Conservation (phyloP, 75 land plant species). For the Gnetum montanum region DNA sequence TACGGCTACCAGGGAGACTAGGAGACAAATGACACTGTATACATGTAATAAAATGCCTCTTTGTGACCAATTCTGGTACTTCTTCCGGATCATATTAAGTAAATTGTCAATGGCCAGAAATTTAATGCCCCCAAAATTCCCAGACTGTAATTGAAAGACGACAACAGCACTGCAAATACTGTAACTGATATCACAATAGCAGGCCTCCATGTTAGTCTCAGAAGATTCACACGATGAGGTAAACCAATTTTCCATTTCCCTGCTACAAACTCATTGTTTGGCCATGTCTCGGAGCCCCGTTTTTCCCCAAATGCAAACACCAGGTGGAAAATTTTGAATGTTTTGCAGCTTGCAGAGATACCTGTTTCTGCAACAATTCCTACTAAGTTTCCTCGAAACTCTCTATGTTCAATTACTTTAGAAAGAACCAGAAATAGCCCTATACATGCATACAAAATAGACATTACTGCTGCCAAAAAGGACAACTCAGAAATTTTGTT, state of each 20-base stretch:
- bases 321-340: no score
- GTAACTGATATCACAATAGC: slow-evolving; percentile 56
- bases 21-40: no score
- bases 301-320: slow-evolving; percentile 41
- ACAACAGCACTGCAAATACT: slow-evolving; percentile 55
- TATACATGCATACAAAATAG: no score
- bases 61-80: no score
- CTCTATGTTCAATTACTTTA: no score
- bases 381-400: not conserved
- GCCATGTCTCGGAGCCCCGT: slow-evolving; percentile 21
- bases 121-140: slow-evolving; percentile 72
- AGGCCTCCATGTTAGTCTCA: slow-evolving; percentile 62
- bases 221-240: slow-evolving; percentile 38
- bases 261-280: slow-evolving; percentile 17
- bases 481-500: no score
- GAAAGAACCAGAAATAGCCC: no score
- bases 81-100: no score
- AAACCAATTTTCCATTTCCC: slow-evolving; percentile 8
- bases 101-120: slow-evolving; percentile 87
- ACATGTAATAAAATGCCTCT: no score
- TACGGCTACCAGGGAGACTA: no score
- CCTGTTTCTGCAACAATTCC: slow-evolving; percentile 3
- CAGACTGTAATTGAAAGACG: slow-evolving; percentile 79
- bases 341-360: no score
- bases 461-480: no score